phyloP scores from a whole-genome alignment of 164 flowering plant species.

The Brasenia schreberi region DNA sequence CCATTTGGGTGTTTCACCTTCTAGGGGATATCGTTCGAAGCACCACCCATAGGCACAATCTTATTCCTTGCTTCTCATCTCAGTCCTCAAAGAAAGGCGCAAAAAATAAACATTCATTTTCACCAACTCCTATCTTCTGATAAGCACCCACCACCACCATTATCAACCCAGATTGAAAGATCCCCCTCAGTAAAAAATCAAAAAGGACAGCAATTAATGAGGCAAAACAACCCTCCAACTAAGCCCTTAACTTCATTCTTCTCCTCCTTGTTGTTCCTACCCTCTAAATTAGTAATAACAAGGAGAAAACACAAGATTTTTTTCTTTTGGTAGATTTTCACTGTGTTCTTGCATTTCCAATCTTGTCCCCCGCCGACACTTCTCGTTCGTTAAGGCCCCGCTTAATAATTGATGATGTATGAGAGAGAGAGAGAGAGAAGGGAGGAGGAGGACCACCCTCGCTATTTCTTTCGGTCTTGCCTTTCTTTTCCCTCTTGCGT shows the following conservation, averaged over 20 bases:
- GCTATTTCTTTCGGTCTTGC: too few relatives aligned
- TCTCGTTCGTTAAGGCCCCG: not conserved
- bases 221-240: not conserved
- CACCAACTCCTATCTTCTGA: not conserved
- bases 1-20: conserved; percentile 7
- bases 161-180: not conserved
- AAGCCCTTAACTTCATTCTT: not conserved
- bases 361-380: not conserved
- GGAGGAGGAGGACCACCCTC: too few relatives aligned
- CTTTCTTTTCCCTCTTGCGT: too few relatives aligned
- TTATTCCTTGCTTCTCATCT: conserved; percentile 21
- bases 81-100: not conserved
- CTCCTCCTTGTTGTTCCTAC: not conserved
- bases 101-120: not conserved
- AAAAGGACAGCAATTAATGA: not conserved
- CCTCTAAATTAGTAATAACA: not conserved
- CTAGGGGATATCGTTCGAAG: not conserved
- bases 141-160: not conserved
- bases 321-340: not conserved
- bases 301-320: not conserved
- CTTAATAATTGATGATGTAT: not conserved
- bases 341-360: not conserved
- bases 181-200: not conserved
- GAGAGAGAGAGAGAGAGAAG: not conserved
- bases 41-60: not conserved